Percentiles rank a stretch among this genome's conserved stretches.
Conservation (phyloP, 129 eudicot species). For the Flaveria bidentis region DNA sequence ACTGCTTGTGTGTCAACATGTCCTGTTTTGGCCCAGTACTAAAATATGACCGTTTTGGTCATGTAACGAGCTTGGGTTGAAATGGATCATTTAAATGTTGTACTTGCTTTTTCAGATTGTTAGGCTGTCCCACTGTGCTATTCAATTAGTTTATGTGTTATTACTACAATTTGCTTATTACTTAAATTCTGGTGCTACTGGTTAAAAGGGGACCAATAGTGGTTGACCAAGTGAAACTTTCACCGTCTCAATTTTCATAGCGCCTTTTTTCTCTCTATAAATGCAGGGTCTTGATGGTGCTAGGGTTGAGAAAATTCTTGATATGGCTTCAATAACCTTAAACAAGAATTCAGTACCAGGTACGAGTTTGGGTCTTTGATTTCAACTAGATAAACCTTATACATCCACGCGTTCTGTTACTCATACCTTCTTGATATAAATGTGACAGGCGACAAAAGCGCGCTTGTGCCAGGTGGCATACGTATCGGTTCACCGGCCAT, state of each 20-base stretch:
- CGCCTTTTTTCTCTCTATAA: neutral
- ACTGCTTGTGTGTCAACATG: neutral
- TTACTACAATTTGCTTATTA: neutral
- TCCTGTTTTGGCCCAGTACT: neutral
- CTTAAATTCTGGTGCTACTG: neutral
- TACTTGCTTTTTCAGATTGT: neutral
- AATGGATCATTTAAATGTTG: neutral
- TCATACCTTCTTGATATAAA: slow-evolving; percentile 11
- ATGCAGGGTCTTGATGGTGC: slow-evolving; percentile 86
- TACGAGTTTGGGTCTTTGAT: slow-evolving; percentile 21
- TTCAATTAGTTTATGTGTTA: neutral
- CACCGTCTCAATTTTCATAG: neutral
- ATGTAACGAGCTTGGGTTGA: neutral
- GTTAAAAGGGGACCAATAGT: neutral
- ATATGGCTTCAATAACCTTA: slow-evolving; percentile 89
- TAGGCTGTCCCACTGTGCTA: neutral
- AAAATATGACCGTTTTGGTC: neutral
- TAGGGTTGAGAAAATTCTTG: slow-evolving; percentile 91
- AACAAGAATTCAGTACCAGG: slow-evolving; percentile 96
- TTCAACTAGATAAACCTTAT: neutral
- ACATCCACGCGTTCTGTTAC: neutral
- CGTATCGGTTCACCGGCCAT: slow-evolving; percentile 93
- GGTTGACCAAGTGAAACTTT: neutral
- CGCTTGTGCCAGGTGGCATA: slow-evolving; percentile 94
- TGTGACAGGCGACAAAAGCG: slow-evolving; percentile 81